A percentile compares a stretch with the other conserved stretches of the same genome.
Conservation (phyloP, 2,329 filamentous ascomycete species). For the Aureobasidium mangrovei region DNA sequence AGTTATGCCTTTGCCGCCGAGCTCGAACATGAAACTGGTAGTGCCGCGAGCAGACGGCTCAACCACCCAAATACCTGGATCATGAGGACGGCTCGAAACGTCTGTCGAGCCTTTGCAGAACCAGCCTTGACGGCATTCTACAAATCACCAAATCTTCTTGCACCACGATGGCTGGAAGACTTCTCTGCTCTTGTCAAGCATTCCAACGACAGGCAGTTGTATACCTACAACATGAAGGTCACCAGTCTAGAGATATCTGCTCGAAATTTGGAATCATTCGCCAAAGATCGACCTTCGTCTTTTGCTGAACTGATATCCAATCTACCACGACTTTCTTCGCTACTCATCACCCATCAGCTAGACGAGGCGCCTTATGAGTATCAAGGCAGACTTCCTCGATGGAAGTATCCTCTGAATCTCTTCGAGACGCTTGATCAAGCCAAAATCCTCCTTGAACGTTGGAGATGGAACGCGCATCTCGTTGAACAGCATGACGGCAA, state of each 20-base stretch:
- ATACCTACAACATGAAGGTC: constrained; percentile 63
- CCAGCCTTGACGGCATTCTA: constrained; percentile 32
- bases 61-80: constrained; percentile 23
- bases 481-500: constrained; percentile 4
- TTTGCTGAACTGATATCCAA: constrained; percentile 51
- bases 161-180: constrained; percentile 24
- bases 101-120: constrained; percentile 27
- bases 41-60: constrained; percentile 4
- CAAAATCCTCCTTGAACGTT: constrained; percentile 39
- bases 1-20: constrained; percentile 22
- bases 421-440: constrained; percentile 53
- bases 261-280: constrained; percentile 7
- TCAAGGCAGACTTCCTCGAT: constrained; percentile 42
- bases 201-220: constrained; percentile 22
- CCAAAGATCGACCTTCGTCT: constrained; percentile 35
- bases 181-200: constrained; percentile 24
- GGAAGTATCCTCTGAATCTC: constrained; percentile 59
- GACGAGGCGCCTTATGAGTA: constrained; percentile 61
- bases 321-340: constrained; percentile 56
- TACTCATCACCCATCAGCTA: constrained; percentile 63
- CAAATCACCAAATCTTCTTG: constrained; percentile 23
- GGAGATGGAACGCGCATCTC: constrained; percentile 42
- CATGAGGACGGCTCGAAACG: constrained; percentile 23
- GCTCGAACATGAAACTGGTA: constrained; percentile 7
- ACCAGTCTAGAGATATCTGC: constrained; percentile 62